A percentile compares a stretch with the other conserved stretches of the same genome.
These are phyloP conservation scores for Heracleum sosnowskyi DNA, from an alignment of 129 eudicot species.

Conservation along the genomic window DNA sequence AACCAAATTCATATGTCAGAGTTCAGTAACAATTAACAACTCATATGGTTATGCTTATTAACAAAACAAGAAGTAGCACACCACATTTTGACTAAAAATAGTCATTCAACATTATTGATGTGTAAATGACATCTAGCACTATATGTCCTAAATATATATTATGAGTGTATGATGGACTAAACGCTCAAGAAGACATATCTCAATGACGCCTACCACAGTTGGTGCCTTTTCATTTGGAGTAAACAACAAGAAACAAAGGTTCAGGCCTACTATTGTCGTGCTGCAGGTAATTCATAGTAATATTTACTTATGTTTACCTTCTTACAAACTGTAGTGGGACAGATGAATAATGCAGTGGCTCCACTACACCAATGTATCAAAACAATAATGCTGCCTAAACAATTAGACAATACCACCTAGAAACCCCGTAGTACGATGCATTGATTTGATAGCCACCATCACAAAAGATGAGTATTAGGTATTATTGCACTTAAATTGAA, in stretches of 20 bases:
- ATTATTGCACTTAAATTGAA: neutral
- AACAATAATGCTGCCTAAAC: neutral
- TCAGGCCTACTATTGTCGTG: neutral
- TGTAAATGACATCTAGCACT: neutral
- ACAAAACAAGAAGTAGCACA: neutral
- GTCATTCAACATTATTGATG: neutral
- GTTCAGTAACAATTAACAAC: neutral
- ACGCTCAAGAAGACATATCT: neutral
- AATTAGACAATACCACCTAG: neutral
- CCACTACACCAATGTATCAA: conserved; percentile 3
- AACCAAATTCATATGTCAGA: conserved; percentile 13
- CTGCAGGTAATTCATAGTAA: neutral
- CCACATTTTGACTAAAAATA: neutral
- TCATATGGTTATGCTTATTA: neutral
- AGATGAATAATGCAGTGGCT: neutral
- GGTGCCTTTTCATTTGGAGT: neutral
- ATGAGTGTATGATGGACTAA: neutral
- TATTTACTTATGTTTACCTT: neutral
- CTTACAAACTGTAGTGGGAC: neutral
- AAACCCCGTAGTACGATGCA: neutral
- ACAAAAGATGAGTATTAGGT: neutral
- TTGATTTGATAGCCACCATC: neutral
- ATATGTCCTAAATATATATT: neutral
- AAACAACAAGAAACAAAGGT: neutral
- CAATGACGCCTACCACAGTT: neutral